Conservation (phyloP, 768 basidiomycete species). For the Imleria badia region DNA sequence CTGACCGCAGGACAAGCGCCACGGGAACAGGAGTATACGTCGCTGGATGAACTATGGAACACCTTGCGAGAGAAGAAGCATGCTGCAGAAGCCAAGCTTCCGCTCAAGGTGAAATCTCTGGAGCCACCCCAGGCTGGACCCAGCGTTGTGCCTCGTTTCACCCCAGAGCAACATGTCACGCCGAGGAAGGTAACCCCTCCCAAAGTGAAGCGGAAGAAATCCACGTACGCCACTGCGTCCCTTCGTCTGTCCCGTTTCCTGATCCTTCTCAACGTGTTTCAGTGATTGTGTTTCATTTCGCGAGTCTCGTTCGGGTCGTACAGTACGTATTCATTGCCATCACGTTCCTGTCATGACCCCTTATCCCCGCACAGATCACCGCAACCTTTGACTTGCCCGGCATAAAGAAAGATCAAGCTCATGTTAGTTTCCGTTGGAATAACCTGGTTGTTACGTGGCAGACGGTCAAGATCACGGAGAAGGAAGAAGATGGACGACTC, state of each 20-base stretch:
- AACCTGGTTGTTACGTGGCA: constrained; percentile 68
- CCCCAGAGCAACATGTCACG: constrained; percentile 23
- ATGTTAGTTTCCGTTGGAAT: constrained; percentile 67
- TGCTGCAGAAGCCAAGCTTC: constrained; percentile 62
- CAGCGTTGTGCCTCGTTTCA: constrained; percentile 23
- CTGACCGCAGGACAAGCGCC: constrained; percentile 9
- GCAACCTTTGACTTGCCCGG: constrained; percentile 72
- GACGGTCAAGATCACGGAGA: constrained; percentile 56
- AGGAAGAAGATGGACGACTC: constrained; percentile 58
- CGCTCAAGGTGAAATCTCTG: constrained; percentile 69
- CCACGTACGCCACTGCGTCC: constrained; percentile 50
- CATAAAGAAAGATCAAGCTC: constrained; percentile 70
- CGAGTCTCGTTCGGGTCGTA: constrained; percentile 69
- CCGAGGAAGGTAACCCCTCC: constrained; percentile 34
- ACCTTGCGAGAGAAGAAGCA: constrained; percentile 65
- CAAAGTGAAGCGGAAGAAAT: constrained; percentile 57
- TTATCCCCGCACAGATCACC: constrained; percentile 45
- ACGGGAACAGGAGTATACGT: constrained; percentile 27
- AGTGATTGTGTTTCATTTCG: constrained; percentile 60
- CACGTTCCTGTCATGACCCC: constrained; percentile 15
- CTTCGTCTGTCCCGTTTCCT: constrained; percentile 11
- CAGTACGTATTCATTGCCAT: constrained; percentile 30
- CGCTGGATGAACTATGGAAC: constrained; percentile 64
- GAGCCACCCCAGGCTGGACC: constrained; percentile 35
- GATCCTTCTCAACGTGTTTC: constrained; percentile 15